Evolutionary conservation across 2,329 filamentous ascomycete genomes (phyloP).

Genomic region (Xylaria sp.): DNA sequence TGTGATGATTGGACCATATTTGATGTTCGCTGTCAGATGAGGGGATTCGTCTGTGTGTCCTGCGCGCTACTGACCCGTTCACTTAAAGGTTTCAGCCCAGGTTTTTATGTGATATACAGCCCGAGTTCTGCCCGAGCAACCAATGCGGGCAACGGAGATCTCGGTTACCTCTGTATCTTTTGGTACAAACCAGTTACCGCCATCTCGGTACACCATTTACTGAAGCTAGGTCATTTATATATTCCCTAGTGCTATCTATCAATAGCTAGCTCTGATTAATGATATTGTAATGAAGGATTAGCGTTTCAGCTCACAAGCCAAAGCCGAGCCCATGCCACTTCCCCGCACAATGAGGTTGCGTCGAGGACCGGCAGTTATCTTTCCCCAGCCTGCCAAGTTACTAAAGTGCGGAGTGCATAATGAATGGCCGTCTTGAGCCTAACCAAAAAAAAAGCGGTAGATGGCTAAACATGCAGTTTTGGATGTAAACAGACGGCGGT

Average conservation of each 20-base stretch:
- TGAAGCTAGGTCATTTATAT: neutral
- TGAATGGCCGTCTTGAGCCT: neutral
- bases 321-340: conserved; percentile 8
- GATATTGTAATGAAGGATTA: conserved; percentile 11
- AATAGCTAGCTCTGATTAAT: neutral
- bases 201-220: conserved; percentile 1
- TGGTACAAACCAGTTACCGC: conserved; percentile 1
- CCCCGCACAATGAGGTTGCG: conserved; percentile 25
- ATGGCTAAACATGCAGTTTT: neutral
- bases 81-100: neutral
- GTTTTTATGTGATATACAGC: conserved; percentile 11
- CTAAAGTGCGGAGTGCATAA: conserved; percentile 6
- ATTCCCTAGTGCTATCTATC: neutral
- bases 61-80: neutral
- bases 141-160: neutral
- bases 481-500: neutral
- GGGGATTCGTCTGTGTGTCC: conserved; percentile 1
- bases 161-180: neutral
- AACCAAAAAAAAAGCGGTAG: neutral
- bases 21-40: neutral
- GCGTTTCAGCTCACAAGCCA: conserved; percentile 1
- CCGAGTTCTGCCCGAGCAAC: neutral
- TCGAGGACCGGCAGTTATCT: conserved; percentile 22
- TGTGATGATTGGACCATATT: conserved; percentile 35
- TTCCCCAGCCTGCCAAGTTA: conserved; percentile 7